phyloP scores from a whole-genome alignment of 148 eudicot species.

The Camellia japonica region DNA sequence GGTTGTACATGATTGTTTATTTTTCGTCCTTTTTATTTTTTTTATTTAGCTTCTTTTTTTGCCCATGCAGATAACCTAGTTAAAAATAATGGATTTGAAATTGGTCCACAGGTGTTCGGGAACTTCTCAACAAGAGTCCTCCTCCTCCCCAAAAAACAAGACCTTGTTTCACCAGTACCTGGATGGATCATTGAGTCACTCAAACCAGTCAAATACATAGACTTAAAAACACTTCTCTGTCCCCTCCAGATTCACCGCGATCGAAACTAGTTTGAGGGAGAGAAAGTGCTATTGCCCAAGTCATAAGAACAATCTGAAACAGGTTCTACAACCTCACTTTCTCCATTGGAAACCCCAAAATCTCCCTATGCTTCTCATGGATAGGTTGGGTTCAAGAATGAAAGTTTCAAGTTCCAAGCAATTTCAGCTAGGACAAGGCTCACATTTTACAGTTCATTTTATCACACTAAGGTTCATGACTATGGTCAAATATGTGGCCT shows the following conservation, averaged over 20 bases:
- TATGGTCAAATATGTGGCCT: background rate
- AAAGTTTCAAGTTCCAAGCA: conserved; percentile 36
- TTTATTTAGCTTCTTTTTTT: too few species aligned
- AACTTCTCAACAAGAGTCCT: too few species aligned
- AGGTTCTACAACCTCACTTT: conserved; percentile 33
- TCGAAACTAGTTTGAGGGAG: conserved; percentile 70
- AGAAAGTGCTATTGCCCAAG: conserved; percentile 71
- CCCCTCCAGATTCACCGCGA: conserved; percentile 21
- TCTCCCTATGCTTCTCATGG: conserved; percentile 20
- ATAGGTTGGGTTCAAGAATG: conserved; percentile 29
- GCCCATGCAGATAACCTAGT: conserved; percentile 48
- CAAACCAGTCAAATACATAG: conserved; percentile 34
- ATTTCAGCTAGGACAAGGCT: conserved; percentile 33
- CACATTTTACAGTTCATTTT: conserved; percentile 36
- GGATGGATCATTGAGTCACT: too few species aligned
- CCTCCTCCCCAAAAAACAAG: too few species aligned
- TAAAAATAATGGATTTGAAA: conserved; percentile 71
- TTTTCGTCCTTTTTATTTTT: background rate
- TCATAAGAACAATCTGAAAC: conserved; percentile 32
- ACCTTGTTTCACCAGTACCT: too few species aligned
- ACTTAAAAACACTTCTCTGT: conserved; percentile 46
- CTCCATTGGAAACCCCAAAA: background rate
- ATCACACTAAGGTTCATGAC: conserved; percentile 19
- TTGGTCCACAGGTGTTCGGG: too few species aligned
- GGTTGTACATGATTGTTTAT: too few species aligned